These are phyloP conservation scores for Lachnum nothofagi DNA, from an alignment of 2,329 filamentous ascomycete species.

Conservation along the genomic window DNA sequence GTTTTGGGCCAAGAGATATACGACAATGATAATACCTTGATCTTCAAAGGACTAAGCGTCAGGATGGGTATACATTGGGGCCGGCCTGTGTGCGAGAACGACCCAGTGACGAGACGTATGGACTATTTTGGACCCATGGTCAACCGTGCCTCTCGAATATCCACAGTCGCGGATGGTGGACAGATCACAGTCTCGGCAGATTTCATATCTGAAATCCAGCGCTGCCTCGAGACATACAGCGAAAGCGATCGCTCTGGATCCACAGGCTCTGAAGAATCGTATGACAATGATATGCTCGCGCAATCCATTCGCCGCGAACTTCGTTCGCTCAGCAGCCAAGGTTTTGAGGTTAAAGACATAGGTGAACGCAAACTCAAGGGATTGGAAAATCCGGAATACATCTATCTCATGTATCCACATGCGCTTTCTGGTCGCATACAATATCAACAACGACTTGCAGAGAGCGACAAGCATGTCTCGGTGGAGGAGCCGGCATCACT, in stretches of 20 bases:
- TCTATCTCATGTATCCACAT: slow-evolving; percentile 94
- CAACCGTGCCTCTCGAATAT: slow-evolving; percentile 92
- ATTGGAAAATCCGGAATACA: slow-evolving; percentile 90
- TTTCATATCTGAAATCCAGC: slow-evolving; percentile 92
- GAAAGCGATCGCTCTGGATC: slow-evolving; percentile 71
- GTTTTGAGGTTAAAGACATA: slow-evolving; percentile 94
- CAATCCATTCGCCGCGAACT: slow-evolving; percentile 80
- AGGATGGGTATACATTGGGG: slow-evolving; percentile 98
- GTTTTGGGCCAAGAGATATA: slow-evolving; percentile 75
- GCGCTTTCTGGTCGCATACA: slow-evolving; percentile 75
- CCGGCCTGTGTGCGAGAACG: slow-evolving; percentile 86
- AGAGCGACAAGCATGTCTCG: slow-evolving; percentile 39
- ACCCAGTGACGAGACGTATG: slow-evolving; percentile 96
- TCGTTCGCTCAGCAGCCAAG: slow-evolving; percentile 78
- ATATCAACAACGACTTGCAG: slow-evolving; percentile 45
- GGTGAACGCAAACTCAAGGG: slow-evolving; percentile 94
- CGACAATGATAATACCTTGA: slow-evolving; percentile 80
- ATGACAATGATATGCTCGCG: slow-evolving; percentile 70
- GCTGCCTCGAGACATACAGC: slow-evolving; percentile 82
- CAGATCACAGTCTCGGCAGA: slow-evolving; percentile 96
- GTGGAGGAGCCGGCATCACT: slow-evolving; percentile 50
- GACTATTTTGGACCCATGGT: slow-evolving; percentile 99
- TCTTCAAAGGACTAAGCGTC: slow-evolving; percentile 91
- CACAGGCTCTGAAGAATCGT: slow-evolving; percentile 65
- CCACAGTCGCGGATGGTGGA: slow-evolving; percentile 87